These are phyloP conservation scores for Puccinellia tenuiflora DNA, from an alignment of 176 grass and related monocot genomes.

Conservation along the genomic window DNA sequence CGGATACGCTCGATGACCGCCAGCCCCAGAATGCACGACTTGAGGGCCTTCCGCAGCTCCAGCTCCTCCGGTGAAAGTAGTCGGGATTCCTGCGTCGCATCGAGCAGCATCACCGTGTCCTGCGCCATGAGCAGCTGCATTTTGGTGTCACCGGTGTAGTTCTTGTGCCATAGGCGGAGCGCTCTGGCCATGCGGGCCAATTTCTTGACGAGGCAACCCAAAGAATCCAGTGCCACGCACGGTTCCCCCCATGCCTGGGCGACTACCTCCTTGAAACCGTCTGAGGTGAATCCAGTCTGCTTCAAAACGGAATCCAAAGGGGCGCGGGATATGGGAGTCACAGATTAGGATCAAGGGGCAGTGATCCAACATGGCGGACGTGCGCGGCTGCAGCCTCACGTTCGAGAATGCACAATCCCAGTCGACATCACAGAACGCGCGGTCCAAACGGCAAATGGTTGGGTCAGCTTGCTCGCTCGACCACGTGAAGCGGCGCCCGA, in stretches of 20 bases:
- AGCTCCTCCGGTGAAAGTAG: fast-evolving
- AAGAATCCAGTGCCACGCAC: fast-evolving
- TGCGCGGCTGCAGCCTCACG: not conserved
- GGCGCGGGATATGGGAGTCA: too few relatives aligned
- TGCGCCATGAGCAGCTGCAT: not conserved
- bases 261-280: too few relatives aligned
- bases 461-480: not conserved
- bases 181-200: fast-evolving
- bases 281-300: too few relatives aligned
- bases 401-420: not conserved
- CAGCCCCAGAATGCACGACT: not conserved
- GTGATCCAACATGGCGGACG: too few relatives aligned
- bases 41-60: not conserved
- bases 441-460: not conserved
- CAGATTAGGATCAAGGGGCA: too few relatives aligned
- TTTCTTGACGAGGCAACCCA: fast-evolving
- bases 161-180: not conserved
- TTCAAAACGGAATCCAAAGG: too few relatives aligned
- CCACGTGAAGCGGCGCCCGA: not conserved
- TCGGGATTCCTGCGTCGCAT: too few relatives aligned
- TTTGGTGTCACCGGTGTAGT: too few relatives aligned
- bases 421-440: not conserved
- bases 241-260: too few relatives aligned
- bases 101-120: not conserved
- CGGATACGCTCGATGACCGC: not conserved